Evolutionary conservation across 2,329 filamentous ascomycete genomes (phyloP), one percentile per base, ranked within the genome.

Genomic region (Alternaria alternata): DNA sequence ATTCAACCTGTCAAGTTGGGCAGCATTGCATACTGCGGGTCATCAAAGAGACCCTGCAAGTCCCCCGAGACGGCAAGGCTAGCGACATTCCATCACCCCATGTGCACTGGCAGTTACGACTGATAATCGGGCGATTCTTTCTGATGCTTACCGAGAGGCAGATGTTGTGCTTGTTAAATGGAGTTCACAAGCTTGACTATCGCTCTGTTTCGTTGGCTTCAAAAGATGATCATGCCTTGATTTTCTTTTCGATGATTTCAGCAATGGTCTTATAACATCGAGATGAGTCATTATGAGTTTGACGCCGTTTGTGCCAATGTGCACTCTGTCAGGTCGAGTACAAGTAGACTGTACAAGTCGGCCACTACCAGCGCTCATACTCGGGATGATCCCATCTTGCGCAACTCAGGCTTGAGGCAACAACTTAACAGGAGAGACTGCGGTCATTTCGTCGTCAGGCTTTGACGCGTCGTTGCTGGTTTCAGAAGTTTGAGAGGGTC

Each of bases 1-100:
- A 28, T 43, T 38, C 20, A 22, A 20, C 43, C 41, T 36, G 43
- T 22, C 47, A 30, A 26, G 52, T 60, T 34, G 52, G 52, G 57
- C 57, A 60, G 44, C 57, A 56, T 42, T 60, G 52, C 57, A 60
- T 60, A 47, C 32, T 52, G 54, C 47, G 47, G 39, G 47, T 54
- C 51, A 46, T 54, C 22, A 39, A 41, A 28, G 16, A 28, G 36
- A 16, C 49, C 49, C 34, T 51, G 49, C 36, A 49, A 36, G 30
- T 26, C 20, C 32, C 32, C 46, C 20, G 46, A 49, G 46, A 49
- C 46, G 46, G 46, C 46, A 49, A 38, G 46, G 46, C 46, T 36
- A 49, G 46, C 46, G 46, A 49, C 16, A 6, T 22, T 34, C 8
- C 30, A 9, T 47, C 8, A 7, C 46, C 46, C 46, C 46, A 51